phyloP scores from a whole-genome alignment of 139 green algal genomes.

The Raphidocelis subcapitata region DNA sequence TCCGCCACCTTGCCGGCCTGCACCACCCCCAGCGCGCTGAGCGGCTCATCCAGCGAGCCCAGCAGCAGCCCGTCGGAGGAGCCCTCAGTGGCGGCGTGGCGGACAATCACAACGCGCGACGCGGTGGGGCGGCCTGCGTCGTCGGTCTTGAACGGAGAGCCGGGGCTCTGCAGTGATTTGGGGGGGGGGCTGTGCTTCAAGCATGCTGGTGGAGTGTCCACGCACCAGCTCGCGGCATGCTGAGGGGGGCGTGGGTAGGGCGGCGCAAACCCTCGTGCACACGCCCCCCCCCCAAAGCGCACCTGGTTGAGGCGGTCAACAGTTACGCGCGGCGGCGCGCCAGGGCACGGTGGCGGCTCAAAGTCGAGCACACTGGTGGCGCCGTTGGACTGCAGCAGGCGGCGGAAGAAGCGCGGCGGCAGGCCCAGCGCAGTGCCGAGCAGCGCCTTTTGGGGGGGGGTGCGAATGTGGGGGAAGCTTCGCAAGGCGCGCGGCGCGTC shows the following conservation, averaged over 20 bases:
- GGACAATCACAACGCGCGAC: conserved; percentile 50
- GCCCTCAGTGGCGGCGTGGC: conserved; percentile 44
- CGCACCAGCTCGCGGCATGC: no score
- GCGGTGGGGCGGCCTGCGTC: conserved; percentile 10
- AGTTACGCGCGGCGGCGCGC: conserved; percentile 35
- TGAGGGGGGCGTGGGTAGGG: no score
- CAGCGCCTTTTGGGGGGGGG: conserved; percentile 65
- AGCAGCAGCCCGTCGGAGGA: conserved; percentile 39
- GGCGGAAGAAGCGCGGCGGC: conserved; percentile 74
- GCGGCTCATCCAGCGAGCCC: conserved; percentile 38
- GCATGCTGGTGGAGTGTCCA: no score
- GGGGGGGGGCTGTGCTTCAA: no score
- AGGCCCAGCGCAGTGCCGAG: conserved; percentile 78
- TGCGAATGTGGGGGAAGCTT: no score
- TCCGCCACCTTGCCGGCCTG: conserved; percentile 49
- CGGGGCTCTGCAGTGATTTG: conserved; percentile 41
- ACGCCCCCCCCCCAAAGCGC: conserved; percentile 2
- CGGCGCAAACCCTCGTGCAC: not conserved
- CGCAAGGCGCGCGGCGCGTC: no score
- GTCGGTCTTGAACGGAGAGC: conserved; percentile 39
- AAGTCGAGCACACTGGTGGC: conserved; percentile 85
- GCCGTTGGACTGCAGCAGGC: conserved; percentile 66
- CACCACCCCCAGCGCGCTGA: conserved; percentile 40
- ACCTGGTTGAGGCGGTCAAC: conserved; percentile 62
- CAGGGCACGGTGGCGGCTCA: conserved; percentile 22